Percentiles rank a stretch among this genome's conserved stretches.
Evolutionary conservation across 345 rosid species (phyloP).

Genomic region (Carallia pectinifolia): DNA sequence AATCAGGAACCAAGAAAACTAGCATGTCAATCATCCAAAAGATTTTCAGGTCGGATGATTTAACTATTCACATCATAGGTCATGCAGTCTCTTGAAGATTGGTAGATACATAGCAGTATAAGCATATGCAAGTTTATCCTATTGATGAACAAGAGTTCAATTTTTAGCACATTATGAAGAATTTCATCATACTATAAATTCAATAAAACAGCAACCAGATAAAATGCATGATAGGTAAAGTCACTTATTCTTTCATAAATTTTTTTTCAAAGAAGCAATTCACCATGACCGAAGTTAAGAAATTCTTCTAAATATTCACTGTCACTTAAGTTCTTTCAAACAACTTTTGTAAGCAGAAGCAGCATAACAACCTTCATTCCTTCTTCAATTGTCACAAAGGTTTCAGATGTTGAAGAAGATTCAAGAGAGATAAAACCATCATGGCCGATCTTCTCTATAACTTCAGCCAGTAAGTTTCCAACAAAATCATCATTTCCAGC

Average conservation of each 20-base stretch:
- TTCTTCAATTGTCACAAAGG: slow-evolving; percentile 72
- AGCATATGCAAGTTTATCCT: background rate
- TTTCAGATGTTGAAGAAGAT: slow-evolving; percentile 69
- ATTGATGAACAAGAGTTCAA: background rate
- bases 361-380: slow-evolving; percentile 65
- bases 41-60: background rate
- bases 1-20: background rate
- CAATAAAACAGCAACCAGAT: background rate
- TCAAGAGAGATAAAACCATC: slow-evolving; percentile 83
- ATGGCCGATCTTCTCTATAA: slow-evolving; percentile 72
- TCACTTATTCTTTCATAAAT: background rate
- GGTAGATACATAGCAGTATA: background rate
- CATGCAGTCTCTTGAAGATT: background rate
- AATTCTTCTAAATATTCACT: background rate
- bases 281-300: background rate
- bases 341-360: slow-evolving; percentile 8
- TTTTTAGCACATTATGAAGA: background rate
- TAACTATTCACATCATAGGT: background rate
- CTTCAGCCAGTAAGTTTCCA: slow-evolving; percentile 64
- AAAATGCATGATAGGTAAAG: background rate
- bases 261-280: background rate
- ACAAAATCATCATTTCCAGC: slow-evolving; percentile 83
- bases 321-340: background rate
- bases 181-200: background rate
- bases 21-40: slow-evolving; percentile 2